These are phyloP conservation scores for Collybia sp. DNA, from an alignment of 768 basidiomycete genomes.

Conservation along the genomic window DNA sequence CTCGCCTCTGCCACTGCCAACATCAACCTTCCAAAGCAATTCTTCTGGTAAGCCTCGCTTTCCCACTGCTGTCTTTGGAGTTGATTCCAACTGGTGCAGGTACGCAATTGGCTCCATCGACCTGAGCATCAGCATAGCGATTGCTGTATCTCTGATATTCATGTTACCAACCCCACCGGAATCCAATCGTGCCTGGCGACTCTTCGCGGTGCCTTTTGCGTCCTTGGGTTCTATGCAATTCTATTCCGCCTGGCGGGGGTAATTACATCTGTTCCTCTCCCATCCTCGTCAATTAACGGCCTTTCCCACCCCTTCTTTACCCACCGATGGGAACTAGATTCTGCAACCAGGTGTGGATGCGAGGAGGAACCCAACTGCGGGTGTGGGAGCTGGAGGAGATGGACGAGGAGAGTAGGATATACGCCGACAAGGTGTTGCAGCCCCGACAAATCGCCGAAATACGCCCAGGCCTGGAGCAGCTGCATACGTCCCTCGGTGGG, in stretches of 20 bases:
- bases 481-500: neutral
- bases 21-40: constrained; percentile 29
- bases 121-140: constrained; percentile 18
- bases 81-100: constrained; percentile 13
- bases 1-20: constrained; percentile 25
- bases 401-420: constrained; percentile 19
- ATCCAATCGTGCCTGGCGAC: constrained; percentile 23
- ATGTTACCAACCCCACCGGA: constrained; percentile 18
- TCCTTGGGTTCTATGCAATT: constrained; percentile 23
- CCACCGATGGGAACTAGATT: constrained; percentile 14
- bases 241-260: constrained; percentile 31
- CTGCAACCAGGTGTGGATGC: constrained; percentile 28
- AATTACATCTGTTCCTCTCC: neutral
- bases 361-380: constrained; percentile 28
- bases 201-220: constrained; percentile 23
- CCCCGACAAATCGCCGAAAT: constrained; percentile 1
- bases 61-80: neutral
- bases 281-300: neutral
- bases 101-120: constrained; percentile 20
- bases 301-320: neutral
- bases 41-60: constrained; percentile 22
- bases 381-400: constrained; percentile 33
- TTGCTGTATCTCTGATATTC: constrained; percentile 22
- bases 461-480: neutral
- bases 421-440: constrained; percentile 12